Evolutionary conservation across 352 stramenopile species (phyloP), one percentile per base, ranked within the genome.

Genomic region (Globisporangium sylvaticum): DNA sequence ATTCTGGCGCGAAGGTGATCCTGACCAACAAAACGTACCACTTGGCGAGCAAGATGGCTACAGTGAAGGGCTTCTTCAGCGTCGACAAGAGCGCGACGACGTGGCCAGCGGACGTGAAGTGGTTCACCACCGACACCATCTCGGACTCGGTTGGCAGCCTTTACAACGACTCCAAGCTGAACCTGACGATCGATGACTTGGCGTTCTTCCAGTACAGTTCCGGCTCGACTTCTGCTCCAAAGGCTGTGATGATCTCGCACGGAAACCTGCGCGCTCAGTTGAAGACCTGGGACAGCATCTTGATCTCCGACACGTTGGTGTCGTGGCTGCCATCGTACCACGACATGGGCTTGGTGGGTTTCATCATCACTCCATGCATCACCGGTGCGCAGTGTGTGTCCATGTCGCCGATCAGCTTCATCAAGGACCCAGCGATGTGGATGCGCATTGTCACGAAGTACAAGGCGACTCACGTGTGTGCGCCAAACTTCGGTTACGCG

Each of bases 141-240:
- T 71, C 78, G 4, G 76, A 88, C 63, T 89, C 83, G 25, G 66
- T 81, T 18, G 73, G 74, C 10, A 59, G 56, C n/a, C 71, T 79
- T 14, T 92, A 88, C 67, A 73, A 88, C 56, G 79, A 87, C 25
- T 64, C 73, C 55, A 71, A 68, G 31, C 61, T 87, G 31, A 69
- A 72, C 22, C 59, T 89, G 14, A 81, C 70, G 0, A 58, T 80
- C n/a, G 57, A 80, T 3, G 87, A 94, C 50, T 60, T 91, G 58
- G 87, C 84, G 53, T 95, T 95, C 66, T 93, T 95, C 66, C 87
- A 95, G 71, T 95, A 95, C 72, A 91, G 80, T 44, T 91, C 81
- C 0, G 87, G 87, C 15, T 93, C 84, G 32, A 95, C 87, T 37
- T 91, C 87, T 48, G 80, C 79, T 10, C 87, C 87, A 4, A 95